phyloP scores from a whole-genome alignment of 1,139 yeast genomes.

The Yamadazyma oceani region DNA sequence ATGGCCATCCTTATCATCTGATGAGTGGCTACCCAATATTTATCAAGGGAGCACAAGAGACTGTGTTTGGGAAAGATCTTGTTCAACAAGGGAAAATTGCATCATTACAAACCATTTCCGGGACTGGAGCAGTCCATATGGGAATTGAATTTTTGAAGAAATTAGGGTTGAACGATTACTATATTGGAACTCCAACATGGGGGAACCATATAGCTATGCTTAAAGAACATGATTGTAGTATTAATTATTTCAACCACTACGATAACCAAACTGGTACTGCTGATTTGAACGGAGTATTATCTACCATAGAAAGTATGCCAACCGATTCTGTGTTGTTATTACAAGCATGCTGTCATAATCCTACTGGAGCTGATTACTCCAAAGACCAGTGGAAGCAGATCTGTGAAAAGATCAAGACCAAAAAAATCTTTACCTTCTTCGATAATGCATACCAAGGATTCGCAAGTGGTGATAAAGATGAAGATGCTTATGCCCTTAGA shows the following conservation, averaged over 20 bases:
- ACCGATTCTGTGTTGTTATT: conserved; percentile 47
- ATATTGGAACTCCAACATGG: conserved; percentile 45
- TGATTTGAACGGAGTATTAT: conserved; percentile 29
- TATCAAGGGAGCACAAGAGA: conserved; percentile 33
- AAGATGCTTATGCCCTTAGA: conserved; percentile 31
- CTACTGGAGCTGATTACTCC: conserved; percentile 91
- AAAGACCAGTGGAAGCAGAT: conserved; percentile 77
- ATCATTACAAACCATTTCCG: conserved; percentile 43
- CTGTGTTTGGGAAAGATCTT: conserved; percentile 33
- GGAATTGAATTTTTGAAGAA: conserved; percentile 31
- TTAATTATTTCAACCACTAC: conserved; percentile 33
- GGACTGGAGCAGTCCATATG: conserved; percentile 46
- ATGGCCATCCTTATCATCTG: conserved; percentile 45
- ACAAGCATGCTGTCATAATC: conserved; percentile 97
- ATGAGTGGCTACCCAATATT: conserved; percentile 46
- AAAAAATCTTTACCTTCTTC: conserved; percentile 67
- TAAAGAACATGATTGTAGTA: conserved; percentile 29
- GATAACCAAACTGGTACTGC: conserved; percentile 26
- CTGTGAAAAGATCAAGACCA: conserved; percentile 54
- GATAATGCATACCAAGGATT: conserved; percentile 97
- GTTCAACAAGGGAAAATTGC: conserved; percentile 29
- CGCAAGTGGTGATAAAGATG: conserved; percentile 52
- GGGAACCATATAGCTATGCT: conserved; percentile 41
- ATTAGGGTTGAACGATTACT: conserved; percentile 30
- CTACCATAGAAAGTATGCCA: conserved; percentile 32